Conservation (phyloP, 805 yeast genomes). For the Metschnikowia gruessii region DNA sequence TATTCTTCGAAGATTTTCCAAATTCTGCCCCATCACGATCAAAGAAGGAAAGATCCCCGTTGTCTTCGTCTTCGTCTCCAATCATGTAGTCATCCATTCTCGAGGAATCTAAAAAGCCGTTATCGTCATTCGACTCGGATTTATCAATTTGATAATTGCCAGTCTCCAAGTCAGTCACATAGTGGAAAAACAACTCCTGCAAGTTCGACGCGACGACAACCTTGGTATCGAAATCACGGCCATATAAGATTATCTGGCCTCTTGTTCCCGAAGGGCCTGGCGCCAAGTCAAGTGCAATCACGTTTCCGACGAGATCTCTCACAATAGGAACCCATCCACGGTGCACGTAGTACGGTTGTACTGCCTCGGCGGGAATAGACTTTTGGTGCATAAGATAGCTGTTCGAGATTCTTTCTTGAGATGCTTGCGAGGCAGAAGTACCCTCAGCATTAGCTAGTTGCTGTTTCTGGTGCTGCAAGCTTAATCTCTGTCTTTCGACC, state of each 20-base stretch:
- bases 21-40: conserved; percentile 40
- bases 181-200: conserved; percentile 40
- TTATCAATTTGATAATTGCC: conserved; percentile 41
- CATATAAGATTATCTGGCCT: conserved; percentile 22
- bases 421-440: conserved; percentile 12
- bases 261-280: conserved; percentile 21
- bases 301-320: conserved; percentile 18
- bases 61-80: conserved; percentile 46
- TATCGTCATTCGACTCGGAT: conserved; percentile 29
- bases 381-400: conserved; percentile 22
- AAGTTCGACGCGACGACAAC: conserved; percentile 24
- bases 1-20: conserved; percentile 27
- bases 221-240: conserved; percentile 23
- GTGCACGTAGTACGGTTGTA: conserved; percentile 21
- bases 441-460: conserved; percentile 16
- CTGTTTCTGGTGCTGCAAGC: conserved; percentile 27
- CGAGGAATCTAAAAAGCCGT: conserved; percentile 37
- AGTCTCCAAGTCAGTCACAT: conserved; percentile 38
- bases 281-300: conserved; percentile 21
- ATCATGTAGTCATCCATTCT: conserved; percentile 41
- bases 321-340: conserved; percentile 23
- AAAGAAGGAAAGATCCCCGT: conserved; percentile 40
- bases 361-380: conserved; percentile 20
- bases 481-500: conserved; percentile 37
- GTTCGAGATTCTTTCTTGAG: conserved; percentile 15